Percentiles rank a stretch among this genome's conserved stretches.
These are phyloP conservation scores for Lactuca saligna DNA, from an alignment of 129 eudicot species.

Conservation along the genomic window DNA sequence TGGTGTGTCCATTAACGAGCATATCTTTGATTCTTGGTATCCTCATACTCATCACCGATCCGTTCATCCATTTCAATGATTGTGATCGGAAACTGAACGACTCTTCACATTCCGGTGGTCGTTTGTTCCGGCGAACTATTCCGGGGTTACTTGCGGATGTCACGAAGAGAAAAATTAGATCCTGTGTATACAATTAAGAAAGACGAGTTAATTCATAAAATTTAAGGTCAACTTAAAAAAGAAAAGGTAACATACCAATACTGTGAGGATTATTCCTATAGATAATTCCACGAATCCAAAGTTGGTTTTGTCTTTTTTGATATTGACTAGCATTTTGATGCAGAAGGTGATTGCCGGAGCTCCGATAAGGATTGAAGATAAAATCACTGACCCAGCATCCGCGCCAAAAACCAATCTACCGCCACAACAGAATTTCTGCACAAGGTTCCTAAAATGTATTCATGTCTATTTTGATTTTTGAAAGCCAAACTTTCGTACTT, in stretches of 20 bases:
- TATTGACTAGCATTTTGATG: conserved; percentile 38
- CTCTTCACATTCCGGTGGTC: conserved; percentile 46
- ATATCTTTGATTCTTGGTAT: conserved; percentile 68
- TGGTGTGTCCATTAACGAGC: conserved; percentile 56
- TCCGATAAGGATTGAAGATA: conserved; percentile 64
- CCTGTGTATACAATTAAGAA: conserved; percentile 38
- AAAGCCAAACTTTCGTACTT: conserved; percentile 12
- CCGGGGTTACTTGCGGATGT: conserved; percentile 80
- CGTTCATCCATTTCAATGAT: conserved; percentile 54
- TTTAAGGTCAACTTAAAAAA: neutral
- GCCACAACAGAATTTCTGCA: conserved; percentile 76
- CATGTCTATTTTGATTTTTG: conserved; percentile 3
- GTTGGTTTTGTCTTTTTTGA: conserved; percentile 20
- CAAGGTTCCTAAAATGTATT: neutral
- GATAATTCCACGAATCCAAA: conserved; percentile 38
- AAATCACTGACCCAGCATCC: conserved; percentile 53
- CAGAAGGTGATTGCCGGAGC: conserved; percentile 70
- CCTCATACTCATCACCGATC: conserved; percentile 35
- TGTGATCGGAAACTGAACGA: conserved; percentile 19
- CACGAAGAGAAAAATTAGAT: conserved; percentile 61
- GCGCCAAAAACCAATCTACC: conserved; percentile 96
- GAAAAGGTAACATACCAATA: conserved; percentile 52
- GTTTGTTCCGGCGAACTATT: conserved; percentile 58
- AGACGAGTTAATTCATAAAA: conserved; percentile 7
- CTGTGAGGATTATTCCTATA: conserved; percentile 50